phyloP scores from a whole-genome alignment of 2,329 filamentous ascomycete genomes.

The Fusarium decemcellulare region DNA sequence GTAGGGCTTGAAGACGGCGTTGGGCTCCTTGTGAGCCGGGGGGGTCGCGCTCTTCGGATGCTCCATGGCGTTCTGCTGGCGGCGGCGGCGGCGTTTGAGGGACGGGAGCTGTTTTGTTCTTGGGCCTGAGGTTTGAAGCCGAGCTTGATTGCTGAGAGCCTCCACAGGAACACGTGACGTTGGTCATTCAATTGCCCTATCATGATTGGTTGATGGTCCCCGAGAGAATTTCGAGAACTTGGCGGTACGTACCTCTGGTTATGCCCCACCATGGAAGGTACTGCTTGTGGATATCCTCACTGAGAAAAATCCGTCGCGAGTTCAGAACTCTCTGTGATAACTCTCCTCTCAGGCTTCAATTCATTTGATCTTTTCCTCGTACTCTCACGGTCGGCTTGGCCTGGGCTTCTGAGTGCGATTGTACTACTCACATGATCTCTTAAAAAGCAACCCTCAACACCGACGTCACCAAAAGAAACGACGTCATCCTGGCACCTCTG shows the following conservation, averaged over 20 bases:
- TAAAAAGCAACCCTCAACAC: neutral
- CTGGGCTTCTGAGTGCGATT: too few species aligned
- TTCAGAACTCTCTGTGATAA: conserved; percentile 6
- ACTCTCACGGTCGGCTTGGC: neutral
- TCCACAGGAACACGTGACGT: conserved; percentile 52
- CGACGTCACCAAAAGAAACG: neutral
- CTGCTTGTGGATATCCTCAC: conserved; percentile 10
- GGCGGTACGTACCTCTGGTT: conserved; percentile 36
- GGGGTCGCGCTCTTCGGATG: conserved; percentile 47
- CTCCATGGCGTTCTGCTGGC: conserved; percentile 50
- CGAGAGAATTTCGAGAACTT: conserved; percentile 22
- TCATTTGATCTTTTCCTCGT: neutral
- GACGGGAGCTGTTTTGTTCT: conserved; percentile 47
- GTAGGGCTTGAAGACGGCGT: conserved; percentile 74
- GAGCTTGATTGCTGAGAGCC: conserved; percentile 43
- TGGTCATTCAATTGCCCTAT: conserved; percentile 52
- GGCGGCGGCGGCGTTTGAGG: conserved; percentile 22
- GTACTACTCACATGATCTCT: neutral
- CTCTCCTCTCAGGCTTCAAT: conserved; percentile 2
- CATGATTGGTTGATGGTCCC: conserved; percentile 48
- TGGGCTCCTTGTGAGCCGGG: conserved; percentile 42
- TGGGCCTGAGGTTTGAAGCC: conserved; percentile 46
- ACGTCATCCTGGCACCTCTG: neutral
- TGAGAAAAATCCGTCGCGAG: conserved; percentile 40
- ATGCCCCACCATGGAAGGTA: conserved; percentile 27